phyloP scores from a whole-genome alignment of 306 rosid species.

The Arachis hypogaea region DNA sequence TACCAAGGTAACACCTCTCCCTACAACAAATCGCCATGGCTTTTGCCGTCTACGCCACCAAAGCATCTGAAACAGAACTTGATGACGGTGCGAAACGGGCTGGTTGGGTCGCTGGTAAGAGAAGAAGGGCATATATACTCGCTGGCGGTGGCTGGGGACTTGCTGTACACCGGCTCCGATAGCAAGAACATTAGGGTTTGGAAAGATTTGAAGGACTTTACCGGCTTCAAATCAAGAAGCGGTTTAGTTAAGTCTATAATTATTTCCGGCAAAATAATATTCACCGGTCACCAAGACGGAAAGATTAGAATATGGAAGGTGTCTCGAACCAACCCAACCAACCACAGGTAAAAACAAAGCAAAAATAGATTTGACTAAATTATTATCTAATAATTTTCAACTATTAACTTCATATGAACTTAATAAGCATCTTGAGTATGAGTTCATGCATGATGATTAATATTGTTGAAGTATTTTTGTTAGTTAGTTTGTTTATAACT shows the following conservation, averaged over 20 bases:
- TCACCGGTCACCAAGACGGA: conserved; percentile 83
- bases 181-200: conserved; percentile 76
- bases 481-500: too few species aligned
- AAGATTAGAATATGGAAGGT: conserved; percentile 70
- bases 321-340: conserved; percentile 4
- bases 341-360: neutral
- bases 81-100: conserved; percentile 31
- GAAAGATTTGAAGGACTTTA: conserved; percentile 59
- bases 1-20: conserved; percentile 47
- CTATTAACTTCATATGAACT: too few species aligned
- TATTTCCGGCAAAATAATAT: conserved; percentile 49
- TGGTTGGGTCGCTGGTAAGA: conserved; percentile 56
- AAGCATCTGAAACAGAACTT: neutral
- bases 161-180: conserved; percentile 76
- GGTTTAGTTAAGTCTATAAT: conserved; percentile 70
- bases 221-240: conserved; percentile 66
- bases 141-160: conserved; percentile 59
- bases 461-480: too few species aligned
- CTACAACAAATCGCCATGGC: conserved; percentile 63
- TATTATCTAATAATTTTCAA: too few species aligned
- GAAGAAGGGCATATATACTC: conserved; percentile 79
- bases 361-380: too few species aligned
- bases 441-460: too few species aligned
- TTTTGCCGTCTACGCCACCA: neutral
- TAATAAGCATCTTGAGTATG: too few species aligned